Base-by-base conservation (phyloP, 495 filamentous ascomycete genomes). In the Neurospora discreta region DNA sequence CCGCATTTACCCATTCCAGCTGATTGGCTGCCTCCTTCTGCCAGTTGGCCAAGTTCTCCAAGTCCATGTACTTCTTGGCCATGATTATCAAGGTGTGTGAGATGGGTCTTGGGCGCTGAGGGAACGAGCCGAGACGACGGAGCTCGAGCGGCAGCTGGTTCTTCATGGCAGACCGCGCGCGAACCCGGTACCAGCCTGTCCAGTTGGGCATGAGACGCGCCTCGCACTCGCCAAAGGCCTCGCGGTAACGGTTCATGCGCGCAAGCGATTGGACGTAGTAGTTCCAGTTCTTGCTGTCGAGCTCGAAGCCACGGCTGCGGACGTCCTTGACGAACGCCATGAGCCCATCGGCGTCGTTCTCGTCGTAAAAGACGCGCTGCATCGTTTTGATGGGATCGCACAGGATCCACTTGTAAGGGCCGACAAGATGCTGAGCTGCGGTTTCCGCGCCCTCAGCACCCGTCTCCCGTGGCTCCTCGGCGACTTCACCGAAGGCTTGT, bases 211-310 rank as follows among this genome's bases (percentile, higher is more conserved):
- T 93, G 71, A 97, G 88, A 40, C 88, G 85, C 15, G 81, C 73
- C 80, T 97, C 93, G 81, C 90, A 93, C 26, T 88, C 74, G 39
- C 76, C 69, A 77, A 95, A 95, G 44, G 93, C 92, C 33, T 80
- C 72, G 33, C 78, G 76, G 71, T 78, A 81, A 36, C 77, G 72
- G 43, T 82, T 78, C 71, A 82, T 71, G 38, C 80, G 75, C 41
- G 83, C 84, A 7, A 90, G 84, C 36, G 75, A 70, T 72, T 85
- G 82, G 71, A 91, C 80, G 73, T 88, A 86, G 68, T 79, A 78
- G 77, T 91, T 91, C 89, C 89, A 91, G 74, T 86, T 88, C 68
- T 79, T 79, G 78, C 82, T 85, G 74, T 90, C 88, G 69, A 97
- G 75, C 36, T 81, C 78, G 78, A 93, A 97, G 20, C 94, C 94